Base-by-base conservation (phyloP, 495 filamentous ascomycete species). In the Penicillium flavigenum region DNA sequence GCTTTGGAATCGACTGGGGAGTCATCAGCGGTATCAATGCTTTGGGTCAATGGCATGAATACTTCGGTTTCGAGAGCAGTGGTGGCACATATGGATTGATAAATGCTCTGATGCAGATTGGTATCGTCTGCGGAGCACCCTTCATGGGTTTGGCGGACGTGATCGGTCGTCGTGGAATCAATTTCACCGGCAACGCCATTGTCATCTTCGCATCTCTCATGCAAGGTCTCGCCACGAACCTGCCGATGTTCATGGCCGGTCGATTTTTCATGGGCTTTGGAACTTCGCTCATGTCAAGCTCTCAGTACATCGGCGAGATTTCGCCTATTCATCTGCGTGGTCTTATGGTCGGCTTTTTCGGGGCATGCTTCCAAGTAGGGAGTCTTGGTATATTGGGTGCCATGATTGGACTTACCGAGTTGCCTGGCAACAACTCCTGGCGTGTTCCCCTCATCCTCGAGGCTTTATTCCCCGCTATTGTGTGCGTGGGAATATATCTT, bases 221-320 rank as follows among this genome's bases (percentile, higher is more conserved):
- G 47, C 75, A 76, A 55, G 74, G 67, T 24, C 69, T 65, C 48
- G 65, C 74, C 0, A 59, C 36, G 5, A 74, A 69, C 22, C 43
- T 76, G 12, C 38, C 59, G 0, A 66, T 72, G 63, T 76, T 78
- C 41, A 72, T 76, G 69, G 72, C 70, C 3, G 74, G 72, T 39
- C 67, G 74, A 11, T 78, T 76, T 46, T 60, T 76, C 34, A 66
- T 76, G 66, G 72, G 73, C 0, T 76, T 78, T 36, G 74, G 75
- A 8, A 68, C 70, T 16, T 66, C 72, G 9, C 46, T 78, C 12
- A 68, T 76, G 64, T 71, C 69, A 24, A 66, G 64, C 52, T 75
- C 74, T 1, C 74, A 77, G 49, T 78, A 76, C 49, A 75, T 77
- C 59, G 75, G 69, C 49, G 75, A 78, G 41, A 68, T 78, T 44